Evolutionary conservation across 2,329 filamentous ascomycete species (phyloP), one percentile per base, ranked within the genome.

Genomic region (Exophiala lecanii-corni): DNA sequence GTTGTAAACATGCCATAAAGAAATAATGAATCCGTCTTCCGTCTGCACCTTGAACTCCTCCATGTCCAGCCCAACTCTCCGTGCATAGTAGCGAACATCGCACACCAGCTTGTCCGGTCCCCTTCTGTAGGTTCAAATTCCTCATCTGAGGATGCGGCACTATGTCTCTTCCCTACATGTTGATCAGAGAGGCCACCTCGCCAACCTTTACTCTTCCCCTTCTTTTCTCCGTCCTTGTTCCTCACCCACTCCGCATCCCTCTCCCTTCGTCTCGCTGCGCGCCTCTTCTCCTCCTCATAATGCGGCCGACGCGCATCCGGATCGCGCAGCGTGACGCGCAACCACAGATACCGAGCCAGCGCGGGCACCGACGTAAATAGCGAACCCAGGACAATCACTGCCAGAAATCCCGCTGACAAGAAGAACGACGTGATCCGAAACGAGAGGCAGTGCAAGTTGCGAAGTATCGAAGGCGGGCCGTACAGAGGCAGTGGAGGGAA

Each of bases 11-110:
- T 96, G 91, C 82, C 86, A 94, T 1, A 96, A 72, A 16, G 85
- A 80, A 49, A 96, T 84, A 34, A 96, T 79, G 60, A 95, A 96
- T 1, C 89, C 89, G 57, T 97, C 91, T 61, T 96, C 89, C 0
- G 91, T 96, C 62, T 94, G 84, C 0, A 96, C 89, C 37, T 86
- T 74, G 57, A 88, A 86, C 7, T 77, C 76, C 59, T 96, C 89
- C 17, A 88, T 78, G 49, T 96, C 88, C 1, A 97, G 74, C 0
- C 91, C 91, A 10, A 95, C 88, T 9, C 89, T 75, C 15, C 86
- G 76, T 1, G 91, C 89, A 60, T 97, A 96, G 60, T 96, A 92
- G 2, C 76, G 75, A 15, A 89, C 78, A 56, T 96, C 85, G 57
- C 85, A 87, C 5, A 86, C 66, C 5, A 96, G 68, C 2, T 78